phyloP scores from a whole-genome alignment of 2,329 filamentous ascomycete species.

The Metarhizium guizhouense region DNA sequence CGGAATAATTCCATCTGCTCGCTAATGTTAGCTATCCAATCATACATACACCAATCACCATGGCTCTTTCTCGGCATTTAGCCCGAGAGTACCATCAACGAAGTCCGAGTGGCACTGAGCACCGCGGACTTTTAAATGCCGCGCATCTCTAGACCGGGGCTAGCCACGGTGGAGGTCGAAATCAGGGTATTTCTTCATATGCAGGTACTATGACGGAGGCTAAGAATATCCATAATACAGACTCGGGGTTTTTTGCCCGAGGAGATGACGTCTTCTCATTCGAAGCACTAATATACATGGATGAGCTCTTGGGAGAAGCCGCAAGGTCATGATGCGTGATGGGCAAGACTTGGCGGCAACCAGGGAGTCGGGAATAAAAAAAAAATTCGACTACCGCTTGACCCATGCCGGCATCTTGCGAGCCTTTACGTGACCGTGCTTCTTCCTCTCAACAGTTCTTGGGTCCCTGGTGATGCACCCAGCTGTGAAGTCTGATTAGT shows the following conservation, averaged over 20 bases:
- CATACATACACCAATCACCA: too few relatives aligned
- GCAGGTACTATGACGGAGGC: not conserved
- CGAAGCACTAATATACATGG: not conserved
- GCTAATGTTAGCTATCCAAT: too few relatives aligned
- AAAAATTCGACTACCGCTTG: conserved; percentile 51
- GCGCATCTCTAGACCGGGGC: not conserved
- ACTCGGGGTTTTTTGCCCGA: not conserved
- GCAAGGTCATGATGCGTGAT: not conserved
- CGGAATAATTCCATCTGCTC: too few relatives aligned
- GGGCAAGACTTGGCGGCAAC: not conserved
- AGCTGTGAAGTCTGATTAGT: conserved; percentile 44
- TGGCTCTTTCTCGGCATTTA: too few relatives aligned
- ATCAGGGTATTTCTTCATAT: not conserved
- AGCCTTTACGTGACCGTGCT: conserved; percentile 90
- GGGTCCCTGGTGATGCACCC: conserved; percentile 87
- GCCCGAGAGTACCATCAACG: too few relatives aligned
- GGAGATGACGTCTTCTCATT: not conserved
- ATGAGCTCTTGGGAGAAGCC: not conserved
- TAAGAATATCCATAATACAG: conserved; percentile 2
- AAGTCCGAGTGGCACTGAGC: too few relatives aligned
- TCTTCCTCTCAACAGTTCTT: conserved; percentile 94
- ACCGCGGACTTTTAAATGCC: too few relatives aligned
- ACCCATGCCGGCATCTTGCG: conserved; percentile 98
- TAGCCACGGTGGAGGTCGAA: not conserved
- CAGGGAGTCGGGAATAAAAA: not conserved